These are phyloP conservation scores for Jamesozyma spencerorum DNA, from an alignment of 805 yeast genomes.

Conservation along the genomic window DNA sequence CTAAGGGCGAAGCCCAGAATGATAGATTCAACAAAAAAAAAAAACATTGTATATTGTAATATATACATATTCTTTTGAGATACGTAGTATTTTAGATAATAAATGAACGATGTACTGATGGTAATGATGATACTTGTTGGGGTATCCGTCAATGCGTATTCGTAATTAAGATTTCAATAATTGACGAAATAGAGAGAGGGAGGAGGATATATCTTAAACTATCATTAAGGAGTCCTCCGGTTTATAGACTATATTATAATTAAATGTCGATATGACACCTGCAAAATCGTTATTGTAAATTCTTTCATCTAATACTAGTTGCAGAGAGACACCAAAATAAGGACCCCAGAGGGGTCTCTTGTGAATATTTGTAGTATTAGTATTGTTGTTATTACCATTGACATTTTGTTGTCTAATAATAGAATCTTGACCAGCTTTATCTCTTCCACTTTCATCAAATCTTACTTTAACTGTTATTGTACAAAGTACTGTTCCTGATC, in stretches of 20 bases:
- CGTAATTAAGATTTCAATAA: too few species aligned
- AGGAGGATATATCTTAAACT: not conserved
- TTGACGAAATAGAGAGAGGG: too few species aligned
- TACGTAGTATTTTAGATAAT: too few species aligned
- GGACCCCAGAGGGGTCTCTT: constrained; percentile 54
- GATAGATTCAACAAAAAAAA: too few species aligned
- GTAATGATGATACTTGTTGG: too few species aligned
- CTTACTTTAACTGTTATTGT: constrained; percentile 50
- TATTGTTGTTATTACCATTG: constrained; percentile 5
- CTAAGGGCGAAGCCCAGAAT: too few species aligned
- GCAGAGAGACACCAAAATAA: constrained; percentile 59
- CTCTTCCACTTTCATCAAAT: constrained; percentile 69
- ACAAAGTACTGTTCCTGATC: constrained; percentile 46
- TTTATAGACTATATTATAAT: constrained; percentile 63
- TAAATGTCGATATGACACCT: constrained; percentile 43
- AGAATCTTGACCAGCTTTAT: constrained; percentile 55
- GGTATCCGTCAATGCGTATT: too few species aligned
- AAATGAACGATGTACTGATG: too few species aligned
- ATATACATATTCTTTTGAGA: too few species aligned
- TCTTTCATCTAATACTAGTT: constrained; percentile 46
- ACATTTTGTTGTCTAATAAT: constrained; percentile 29
- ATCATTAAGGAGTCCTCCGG: constrained; percentile 9
- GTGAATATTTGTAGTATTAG: constrained; percentile 9
- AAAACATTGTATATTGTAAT: too few species aligned
- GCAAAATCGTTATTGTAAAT: constrained; percentile 30